Evolutionary conservation across 805 yeast species (phyloP).

Genomic region (Saturnispora serradocipensis): DNA sequence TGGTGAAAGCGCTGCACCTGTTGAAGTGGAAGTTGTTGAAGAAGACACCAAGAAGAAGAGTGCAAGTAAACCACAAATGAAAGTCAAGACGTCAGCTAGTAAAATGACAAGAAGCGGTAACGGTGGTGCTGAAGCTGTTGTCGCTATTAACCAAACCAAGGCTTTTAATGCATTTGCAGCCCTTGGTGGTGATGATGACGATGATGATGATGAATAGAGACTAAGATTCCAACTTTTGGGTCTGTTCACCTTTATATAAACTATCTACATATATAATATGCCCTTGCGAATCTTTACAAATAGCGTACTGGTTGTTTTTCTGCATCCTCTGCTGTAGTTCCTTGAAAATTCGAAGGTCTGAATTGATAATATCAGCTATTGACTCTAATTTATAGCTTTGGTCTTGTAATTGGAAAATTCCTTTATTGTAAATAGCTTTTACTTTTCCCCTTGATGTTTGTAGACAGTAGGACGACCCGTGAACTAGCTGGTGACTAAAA

Average conservation of each 20-base stretch:
- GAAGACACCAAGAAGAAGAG: constrained; percentile 17
- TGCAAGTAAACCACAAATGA: constrained; percentile 40
- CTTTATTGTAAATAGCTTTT: not conserved
- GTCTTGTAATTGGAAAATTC: not conserved
- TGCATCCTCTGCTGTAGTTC: not conserved
- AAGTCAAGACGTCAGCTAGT: constrained; percentile 62
- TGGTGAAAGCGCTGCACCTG: constrained; percentile 33
- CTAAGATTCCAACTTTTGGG: not conserved
- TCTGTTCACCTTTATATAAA: not conserved
- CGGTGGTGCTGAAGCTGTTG: constrained; percentile 47
- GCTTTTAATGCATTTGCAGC: constrained; percentile 80
- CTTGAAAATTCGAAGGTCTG: not conserved
- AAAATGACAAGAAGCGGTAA: constrained; percentile 68
- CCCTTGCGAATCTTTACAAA: not conserved
- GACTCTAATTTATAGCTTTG: not conserved
- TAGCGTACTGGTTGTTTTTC: not conserved
- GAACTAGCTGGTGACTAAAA: not conserved
- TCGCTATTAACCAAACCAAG: constrained; percentile 56
- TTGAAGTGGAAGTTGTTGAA: constrained; percentile 35
- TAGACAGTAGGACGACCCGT: not conserved
- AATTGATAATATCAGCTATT: not conserved
- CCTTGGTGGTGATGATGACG: constrained; percentile 46
- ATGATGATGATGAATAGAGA: constrained; percentile 14
- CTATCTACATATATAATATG: not conserved
- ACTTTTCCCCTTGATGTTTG: not conserved